phyloP scores from a whole-genome alignment of 257 asterid species.

The Thymus quinquecostatus region DNA sequence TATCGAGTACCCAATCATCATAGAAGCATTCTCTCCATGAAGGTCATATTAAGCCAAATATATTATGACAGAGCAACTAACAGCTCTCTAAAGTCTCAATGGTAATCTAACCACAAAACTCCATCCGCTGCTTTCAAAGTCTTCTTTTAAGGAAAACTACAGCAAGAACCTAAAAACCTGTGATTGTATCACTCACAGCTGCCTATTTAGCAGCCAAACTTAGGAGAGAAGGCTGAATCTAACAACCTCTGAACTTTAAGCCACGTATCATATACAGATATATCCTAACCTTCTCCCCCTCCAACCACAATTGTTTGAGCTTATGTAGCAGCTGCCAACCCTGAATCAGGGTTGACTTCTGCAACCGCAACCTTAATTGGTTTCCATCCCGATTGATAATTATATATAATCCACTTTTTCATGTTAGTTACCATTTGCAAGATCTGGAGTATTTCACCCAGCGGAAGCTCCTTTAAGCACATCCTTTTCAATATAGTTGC shows the following conservation, averaged over 20 bases:
- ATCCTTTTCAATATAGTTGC: slow-evolving; percentile 69
- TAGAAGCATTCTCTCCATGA: slow-evolving; percentile 8
- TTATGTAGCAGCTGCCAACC: slow-evolving; percentile 72
- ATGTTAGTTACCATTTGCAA: slow-evolving; percentile 75
- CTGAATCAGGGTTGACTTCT: slow-evolving; percentile 69
- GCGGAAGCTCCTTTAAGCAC: slow-evolving; percentile 64
- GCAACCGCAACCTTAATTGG: slow-evolving; percentile 72
- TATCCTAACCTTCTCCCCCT: slow-evolving; percentile 42
- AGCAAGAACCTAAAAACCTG: slow-evolving; percentile 35
- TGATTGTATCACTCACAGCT: slow-evolving; percentile 39
- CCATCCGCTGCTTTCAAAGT: slow-evolving; percentile 24
- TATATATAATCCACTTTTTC: slow-evolving; percentile 74
- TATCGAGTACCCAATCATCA: slow-evolving; percentile 19
- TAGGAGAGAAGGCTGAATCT: slow-evolving; percentile 42
- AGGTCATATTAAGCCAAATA: slow-evolving; percentile 7
- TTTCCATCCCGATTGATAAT: slow-evolving; percentile 85
- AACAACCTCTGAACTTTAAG: slow-evolving; percentile 34
- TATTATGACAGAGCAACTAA: slow-evolving; percentile 28
- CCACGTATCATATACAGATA: slow-evolving; percentile 20
- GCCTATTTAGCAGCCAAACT: slow-evolving; percentile 43
- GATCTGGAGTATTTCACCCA: slow-evolving; percentile 87
- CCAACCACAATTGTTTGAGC: slow-evolving; percentile 32
- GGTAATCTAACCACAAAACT: slow-evolving; percentile 36
- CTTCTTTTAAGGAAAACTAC: slow-evolving; percentile 26
- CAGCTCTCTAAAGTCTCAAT: slow-evolving; percentile 29